A percentile compares a stretch with the other conserved stretches of the same genome.
phyloP scores from a whole-genome alignment of 1,139 yeast species.

The Taphrina communis region DNA sequence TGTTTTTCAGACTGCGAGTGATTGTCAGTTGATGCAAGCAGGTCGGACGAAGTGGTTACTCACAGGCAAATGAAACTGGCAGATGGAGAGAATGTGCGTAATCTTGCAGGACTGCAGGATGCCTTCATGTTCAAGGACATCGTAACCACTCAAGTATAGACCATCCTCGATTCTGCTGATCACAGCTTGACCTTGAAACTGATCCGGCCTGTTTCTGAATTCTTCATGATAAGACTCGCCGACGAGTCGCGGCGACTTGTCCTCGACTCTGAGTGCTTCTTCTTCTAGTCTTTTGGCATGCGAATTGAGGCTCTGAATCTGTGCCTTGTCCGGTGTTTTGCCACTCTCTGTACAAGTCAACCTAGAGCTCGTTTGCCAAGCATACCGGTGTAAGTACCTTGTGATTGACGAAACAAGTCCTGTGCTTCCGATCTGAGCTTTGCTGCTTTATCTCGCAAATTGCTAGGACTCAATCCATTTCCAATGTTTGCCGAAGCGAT shows the following conservation, averaged over 20 bases:
- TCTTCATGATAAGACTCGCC: conserved; percentile 8
- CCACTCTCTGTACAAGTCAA: conserved; percentile 8
- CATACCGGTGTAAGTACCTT: background rate
- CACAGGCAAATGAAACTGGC: conserved; percentile 27
- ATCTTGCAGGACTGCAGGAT: conserved; percentile 34
- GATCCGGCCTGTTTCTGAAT: conserved; percentile 6
- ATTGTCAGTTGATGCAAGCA: too few relatives aligned
- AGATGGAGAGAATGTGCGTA: conserved; percentile 44
- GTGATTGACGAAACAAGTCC: conserved; percentile 3
- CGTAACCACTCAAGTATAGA: conserved; percentile 23
- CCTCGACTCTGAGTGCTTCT: conserved; percentile 17
- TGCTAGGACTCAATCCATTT: conserved; percentile 5
- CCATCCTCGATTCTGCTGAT: conserved; percentile 28
- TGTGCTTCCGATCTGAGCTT: conserved; percentile 16
- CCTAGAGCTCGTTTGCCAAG: background rate
- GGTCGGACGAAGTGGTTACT: background rate
- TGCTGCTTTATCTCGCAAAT: conserved; percentile 1
- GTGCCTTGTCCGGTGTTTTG: conserved; percentile 8
- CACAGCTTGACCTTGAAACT: conserved; percentile 2
- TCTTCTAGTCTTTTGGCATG: conserved; percentile 13
- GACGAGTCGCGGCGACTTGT: background rate
- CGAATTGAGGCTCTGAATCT: conserved; percentile 2
- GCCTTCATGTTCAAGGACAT: conserved; percentile 42
- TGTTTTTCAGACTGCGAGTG: background rate
- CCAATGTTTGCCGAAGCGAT: background rate